Evolutionary conservation across 805 yeast genomes (phyloP).

Genomic region (Cyberlindnera misumaiensis): DNA sequence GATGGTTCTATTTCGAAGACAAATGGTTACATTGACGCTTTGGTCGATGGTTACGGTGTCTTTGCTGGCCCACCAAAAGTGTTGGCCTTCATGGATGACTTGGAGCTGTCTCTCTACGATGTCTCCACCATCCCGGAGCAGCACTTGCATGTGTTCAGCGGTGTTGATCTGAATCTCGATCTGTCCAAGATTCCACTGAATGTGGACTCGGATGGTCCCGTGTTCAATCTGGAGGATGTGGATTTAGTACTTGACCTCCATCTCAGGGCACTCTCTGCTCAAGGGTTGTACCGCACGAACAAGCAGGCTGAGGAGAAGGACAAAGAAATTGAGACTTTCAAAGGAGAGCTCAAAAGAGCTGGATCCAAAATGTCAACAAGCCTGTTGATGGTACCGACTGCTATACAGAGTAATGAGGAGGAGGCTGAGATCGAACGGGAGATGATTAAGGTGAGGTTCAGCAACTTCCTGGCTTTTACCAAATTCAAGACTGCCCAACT

Average conservation of each 20-base stretch:
- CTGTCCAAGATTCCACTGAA: slow-evolving; percentile 31
- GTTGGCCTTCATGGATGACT: slow-evolving; percentile 61
- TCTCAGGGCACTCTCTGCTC: slow-evolving; percentile 14
- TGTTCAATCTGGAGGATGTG: slow-evolving; percentile 38
- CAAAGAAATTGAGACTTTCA: slow-evolving; percentile 9
- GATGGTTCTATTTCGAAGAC: slow-evolving; percentile 44
- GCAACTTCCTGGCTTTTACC: slow-evolving; percentile 39
- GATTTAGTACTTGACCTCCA: slow-evolving; percentile 29
- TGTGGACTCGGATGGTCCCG: slow-evolving; percentile 22
- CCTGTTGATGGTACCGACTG: slow-evolving; percentile 10
- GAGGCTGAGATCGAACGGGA: slow-evolving; percentile 19
- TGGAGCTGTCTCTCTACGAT: slow-evolving; percentile 50
- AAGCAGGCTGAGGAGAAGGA: slow-evolving; percentile 15
- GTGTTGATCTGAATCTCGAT: slow-evolving; percentile 35
- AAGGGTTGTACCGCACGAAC: slow-evolving; percentile 18
- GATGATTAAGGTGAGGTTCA: slow-evolving; percentile 29
- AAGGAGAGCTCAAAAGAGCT: slow-evolving; percentile 12
- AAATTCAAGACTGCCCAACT: slow-evolving; percentile 48
- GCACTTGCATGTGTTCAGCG: slow-evolving; percentile 5
- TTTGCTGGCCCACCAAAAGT: slow-evolving; percentile 59
- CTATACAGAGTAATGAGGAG: slow-evolving; percentile 18
- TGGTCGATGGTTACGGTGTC: slow-evolving; percentile 45
- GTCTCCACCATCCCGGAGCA: slow-evolving; percentile 25
- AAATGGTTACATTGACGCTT: slow-evolving; percentile 41
- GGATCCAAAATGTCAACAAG: slow-evolving; percentile 10